These are phyloP conservation scores for Persicaria tinctoria DNA, from an alignment of 148 eudicot species.

Conservation along the genomic window DNA sequence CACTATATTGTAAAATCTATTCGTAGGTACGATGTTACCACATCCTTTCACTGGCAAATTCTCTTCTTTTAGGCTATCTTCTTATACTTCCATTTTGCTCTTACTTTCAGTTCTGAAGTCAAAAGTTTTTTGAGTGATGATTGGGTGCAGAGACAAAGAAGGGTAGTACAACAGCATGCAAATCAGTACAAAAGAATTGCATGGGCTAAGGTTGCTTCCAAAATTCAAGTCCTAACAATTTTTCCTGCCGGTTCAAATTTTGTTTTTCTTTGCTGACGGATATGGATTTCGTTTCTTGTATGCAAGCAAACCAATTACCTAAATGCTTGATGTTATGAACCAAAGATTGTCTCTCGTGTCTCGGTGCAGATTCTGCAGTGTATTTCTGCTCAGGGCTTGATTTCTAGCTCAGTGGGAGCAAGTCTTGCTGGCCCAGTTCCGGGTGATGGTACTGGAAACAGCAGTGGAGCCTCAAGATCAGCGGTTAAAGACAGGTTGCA, in stretches of 20 bases:
- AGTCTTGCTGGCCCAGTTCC: conserved; percentile 38
- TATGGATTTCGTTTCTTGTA: background rate
- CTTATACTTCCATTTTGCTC: conserved; percentile 6
- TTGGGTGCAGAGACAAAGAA: conserved; percentile 98
- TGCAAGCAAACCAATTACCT: background rate
- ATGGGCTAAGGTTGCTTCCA: conserved; percentile 76
- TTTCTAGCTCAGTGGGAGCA: conserved; percentile 73
- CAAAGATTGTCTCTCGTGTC: background rate
- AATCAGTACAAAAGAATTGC: conserved; percentile 95
- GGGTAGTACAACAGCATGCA: conserved; percentile 95
- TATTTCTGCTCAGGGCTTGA: conserved; percentile 76
- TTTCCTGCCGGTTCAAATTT: background rate
- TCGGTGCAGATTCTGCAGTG: conserved; percentile 67
- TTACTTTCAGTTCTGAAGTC: conserved; percentile 70
- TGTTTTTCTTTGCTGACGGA: background rate
- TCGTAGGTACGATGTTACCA: conserved; percentile 55
- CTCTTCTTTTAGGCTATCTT: background rate
- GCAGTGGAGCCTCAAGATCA: conserved; percentile 93
- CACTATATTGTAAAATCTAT: conserved; percentile 98
- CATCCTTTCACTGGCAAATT: background rate
- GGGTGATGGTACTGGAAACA: conserved; percentile 64
- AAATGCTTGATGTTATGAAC: background rate
- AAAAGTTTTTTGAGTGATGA: conserved; percentile 93
- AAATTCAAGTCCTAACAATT: background rate
- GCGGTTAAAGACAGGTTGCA: conserved; percentile 74